Evolutionary conservation across 331 rosid species (phyloP), one percentile per base, ranked within the genome.

Genomic region (Malus hybrid): DNA sequence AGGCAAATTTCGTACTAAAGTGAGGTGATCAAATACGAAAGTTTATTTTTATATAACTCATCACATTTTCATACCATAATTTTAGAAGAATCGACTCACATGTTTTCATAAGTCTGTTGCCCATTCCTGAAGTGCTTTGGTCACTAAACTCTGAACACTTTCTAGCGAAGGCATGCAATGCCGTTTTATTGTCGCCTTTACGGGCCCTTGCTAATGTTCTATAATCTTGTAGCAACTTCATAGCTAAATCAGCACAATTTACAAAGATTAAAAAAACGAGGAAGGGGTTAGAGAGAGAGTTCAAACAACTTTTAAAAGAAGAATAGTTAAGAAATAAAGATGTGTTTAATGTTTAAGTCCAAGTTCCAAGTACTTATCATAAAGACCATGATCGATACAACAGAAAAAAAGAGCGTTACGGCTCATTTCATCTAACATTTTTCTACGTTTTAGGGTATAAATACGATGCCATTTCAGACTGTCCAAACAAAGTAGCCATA

Each of bases 401-500:
- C 22, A 3, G 18, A 81, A 74, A 80, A 85, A 18, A 27, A 88
- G 31, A 0, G 7, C 1, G 9, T 0, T 20, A 62, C 48, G 34
- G 3, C 80, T 81, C 0, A 5, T 22, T 7, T 24, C 55, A 1
- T 65, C 48, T 4, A 78, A 32, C 12, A 62, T 20, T 0, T 5
- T 6, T 5, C 8, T 3, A 2, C 10, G 65, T 88, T 7, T 1
- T 5, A 18, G 9, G 3, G 62, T 65, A 83, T 1, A 88, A 81
- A 71, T 16, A 44, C 68, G 28, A 31, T 14, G 80, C 77, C 86
- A 88, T 70, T 10, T 73, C 73, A 13, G 31, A 60, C 36, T 34
- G 79, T 59, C 83, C 84, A 18, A 56, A 31, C 24, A 78, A 61
- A 20, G 73, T 78, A 70, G 87, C 85, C 56, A 77, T 36, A 32